Evolutionary conservation across 768 basidiomycete genomes (phyloP).

Genomic region (Russula dissimulans): DNA sequence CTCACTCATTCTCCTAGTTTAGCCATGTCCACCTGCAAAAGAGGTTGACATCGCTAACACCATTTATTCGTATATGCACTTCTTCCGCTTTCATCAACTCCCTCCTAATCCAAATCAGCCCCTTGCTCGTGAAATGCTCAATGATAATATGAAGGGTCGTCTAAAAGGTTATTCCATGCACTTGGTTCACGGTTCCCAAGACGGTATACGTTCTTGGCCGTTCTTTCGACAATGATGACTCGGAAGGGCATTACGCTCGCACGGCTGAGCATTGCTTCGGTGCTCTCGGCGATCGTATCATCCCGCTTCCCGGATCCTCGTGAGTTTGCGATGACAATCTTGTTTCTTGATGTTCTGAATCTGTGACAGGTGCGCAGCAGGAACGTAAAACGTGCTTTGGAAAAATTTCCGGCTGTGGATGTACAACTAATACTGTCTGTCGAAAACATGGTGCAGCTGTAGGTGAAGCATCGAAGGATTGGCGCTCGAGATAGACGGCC

Average conservation of each 20-base stretch:
- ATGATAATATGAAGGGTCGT: constrained; percentile 26
- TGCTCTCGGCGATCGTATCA: constrained; percentile 32
- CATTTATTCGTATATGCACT: constrained; percentile 43
- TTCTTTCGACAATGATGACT: constrained; percentile 31
- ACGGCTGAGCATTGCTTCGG: constrained; percentile 34
- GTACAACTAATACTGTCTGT: constrained; percentile 26
- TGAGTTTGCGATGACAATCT: constrained; percentile 16
- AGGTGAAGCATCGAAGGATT: no score
- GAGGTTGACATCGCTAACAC: constrained; percentile 48
- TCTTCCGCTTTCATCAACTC: neutral
- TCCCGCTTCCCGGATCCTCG: constrained; percentile 42
- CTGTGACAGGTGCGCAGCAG: constrained; percentile 16
- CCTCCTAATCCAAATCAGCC: constrained; percentile 26
- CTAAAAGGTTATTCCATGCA: constrained; percentile 34
- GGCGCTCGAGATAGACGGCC: no score
- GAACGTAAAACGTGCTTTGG: constrained; percentile 32
- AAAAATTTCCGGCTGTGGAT: constrained; percentile 35
- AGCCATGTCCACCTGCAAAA: constrained; percentile 43
- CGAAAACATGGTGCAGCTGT: constrained; percentile 30
- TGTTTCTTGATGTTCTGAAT: neutral
- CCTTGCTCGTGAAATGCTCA: constrained; percentile 46
- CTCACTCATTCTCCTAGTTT: neutral
- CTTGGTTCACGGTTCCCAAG: constrained; percentile 29
- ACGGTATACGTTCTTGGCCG: constrained; percentile 34
- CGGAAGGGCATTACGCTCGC: constrained; percentile 35